Conservation (phyloP, 192 early-diverging fungal species). For the Phycomyces blakesleeanus region DNA sequence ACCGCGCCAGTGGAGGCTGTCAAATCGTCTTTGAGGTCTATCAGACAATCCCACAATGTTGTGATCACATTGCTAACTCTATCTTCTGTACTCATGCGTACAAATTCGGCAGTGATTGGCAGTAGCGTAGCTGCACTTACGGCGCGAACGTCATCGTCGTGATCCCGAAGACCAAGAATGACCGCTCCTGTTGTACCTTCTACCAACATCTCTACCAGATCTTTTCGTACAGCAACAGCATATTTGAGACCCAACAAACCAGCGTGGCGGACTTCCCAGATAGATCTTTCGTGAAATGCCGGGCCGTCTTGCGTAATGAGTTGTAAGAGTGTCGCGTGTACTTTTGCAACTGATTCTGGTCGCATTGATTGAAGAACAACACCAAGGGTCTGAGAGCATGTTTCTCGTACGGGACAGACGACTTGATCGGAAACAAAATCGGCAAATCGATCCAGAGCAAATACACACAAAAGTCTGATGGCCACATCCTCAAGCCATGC, state of each 20-base stretch:
- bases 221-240: constrained; percentile 85
- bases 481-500: constrained; percentile 84
- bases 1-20: constrained; percentile 87
- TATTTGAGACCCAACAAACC: constrained; percentile 93
- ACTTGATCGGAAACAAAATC: constrained; percentile 97
- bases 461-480: constrained; percentile 88
- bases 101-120: constrained; percentile 80
- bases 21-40: constrained; percentile 86
- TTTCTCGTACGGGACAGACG: constrained; percentile 93
- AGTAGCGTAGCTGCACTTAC: constrained; percentile 87
- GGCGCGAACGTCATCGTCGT: constrained; percentile 92
- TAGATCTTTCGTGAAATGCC: constrained; percentile 36
- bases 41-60: constrained; percentile 86
- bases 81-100: constrained; percentile 54
- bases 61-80: constrained; percentile 72
- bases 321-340: constrained; percentile 65
- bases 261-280: constrained; percentile 93
- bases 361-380: constrained; percentile 66
- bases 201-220: constrained; percentile 76
- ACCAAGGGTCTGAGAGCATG: constrained; percentile 79
- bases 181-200: constrained; percentile 75
- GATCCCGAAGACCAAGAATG: constrained; percentile 77
- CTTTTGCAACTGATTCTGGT: constrained; percentile 52
- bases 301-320: constrained; percentile 57
- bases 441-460: constrained; percentile 92